Conservation (phyloP, 306 rosid genomes). For the Castanea sativa region DNA sequence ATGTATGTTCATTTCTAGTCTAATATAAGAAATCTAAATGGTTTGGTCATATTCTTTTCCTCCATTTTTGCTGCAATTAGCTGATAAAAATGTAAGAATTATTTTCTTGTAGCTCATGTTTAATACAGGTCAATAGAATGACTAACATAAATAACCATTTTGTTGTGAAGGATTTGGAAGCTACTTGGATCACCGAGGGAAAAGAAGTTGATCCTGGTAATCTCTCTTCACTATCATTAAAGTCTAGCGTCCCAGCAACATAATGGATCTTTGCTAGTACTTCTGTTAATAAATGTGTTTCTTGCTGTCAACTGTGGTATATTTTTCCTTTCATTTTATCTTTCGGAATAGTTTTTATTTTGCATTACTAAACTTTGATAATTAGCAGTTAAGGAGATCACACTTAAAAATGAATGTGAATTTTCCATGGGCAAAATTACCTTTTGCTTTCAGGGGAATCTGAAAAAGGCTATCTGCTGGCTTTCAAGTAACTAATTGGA, state of each 20-base stretch:
- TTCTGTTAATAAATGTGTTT: background rate
- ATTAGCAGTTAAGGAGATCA: background rate
- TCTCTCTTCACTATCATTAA: background rate
- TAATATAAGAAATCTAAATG: background rate
- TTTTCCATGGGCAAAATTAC: background rate
- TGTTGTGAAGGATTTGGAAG: slow-evolving; percentile 44
- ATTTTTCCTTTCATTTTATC: background rate
- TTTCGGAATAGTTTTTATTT: background rate
- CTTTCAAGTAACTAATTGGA: background rate
- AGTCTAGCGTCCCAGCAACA: background rate
- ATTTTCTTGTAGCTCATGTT: background rate
- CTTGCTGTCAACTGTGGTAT: background rate
- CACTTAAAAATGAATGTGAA: background rate
- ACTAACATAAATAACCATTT: background rate
- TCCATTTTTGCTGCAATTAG: background rate
- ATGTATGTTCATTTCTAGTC: background rate
- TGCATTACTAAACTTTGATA: background rate
- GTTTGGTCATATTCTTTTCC: background rate
- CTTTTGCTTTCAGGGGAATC: background rate
- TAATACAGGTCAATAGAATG: background rate
- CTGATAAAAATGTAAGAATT: background rate
- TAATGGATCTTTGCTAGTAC: background rate
- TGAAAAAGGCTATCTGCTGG: background rate
- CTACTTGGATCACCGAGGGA: slow-evolving; percentile 34
- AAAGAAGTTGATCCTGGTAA: slow-evolving; percentile 32